Evolutionary conservation across 129 eudicot species (phyloP).

Genomic region (Flaveria trinervia): DNA sequence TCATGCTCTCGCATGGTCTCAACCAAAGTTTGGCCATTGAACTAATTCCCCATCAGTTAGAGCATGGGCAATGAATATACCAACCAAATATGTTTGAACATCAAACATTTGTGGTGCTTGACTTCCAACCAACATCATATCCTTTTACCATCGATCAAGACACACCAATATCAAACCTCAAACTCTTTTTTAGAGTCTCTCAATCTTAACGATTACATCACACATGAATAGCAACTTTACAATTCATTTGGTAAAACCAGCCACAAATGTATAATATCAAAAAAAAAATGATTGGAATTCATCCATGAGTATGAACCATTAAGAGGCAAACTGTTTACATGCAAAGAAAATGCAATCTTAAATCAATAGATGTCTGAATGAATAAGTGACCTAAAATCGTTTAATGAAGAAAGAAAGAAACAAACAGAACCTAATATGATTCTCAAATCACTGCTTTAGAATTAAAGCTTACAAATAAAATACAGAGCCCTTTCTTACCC

Average conservation of each 20-base stretch:
- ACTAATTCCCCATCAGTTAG: too few relatives aligned
- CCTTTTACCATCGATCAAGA: too few relatives aligned
- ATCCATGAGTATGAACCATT: neutral
- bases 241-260: too few relatives aligned
- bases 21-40: too few relatives aligned
- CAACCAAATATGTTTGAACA: too few relatives aligned
- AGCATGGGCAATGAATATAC: too few relatives aligned
- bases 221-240: too few relatives aligned
- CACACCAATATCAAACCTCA: too few relatives aligned
- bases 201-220: neutral
- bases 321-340: neutral
- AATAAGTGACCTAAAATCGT: slow-evolving; percentile 36
- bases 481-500: slow-evolving; percentile 33
- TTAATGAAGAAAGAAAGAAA: slow-evolving; percentile 1
- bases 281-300: neutral
- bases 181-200: too few relatives aligned
- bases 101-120: too few relatives aligned
- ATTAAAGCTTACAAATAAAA: slow-evolving; percentile 33
- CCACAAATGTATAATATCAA: neutral
- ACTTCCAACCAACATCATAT: too few relatives aligned
- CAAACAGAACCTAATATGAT: slow-evolving; percentile 29
- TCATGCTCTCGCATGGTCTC: too few relatives aligned
- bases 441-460: neutral
- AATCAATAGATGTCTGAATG: slow-evolving; percentile 25
- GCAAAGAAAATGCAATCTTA: neutral